Conservation (phyloP, 495 filamentous ascomycete genomes). For the Tuber indicum region DNA sequence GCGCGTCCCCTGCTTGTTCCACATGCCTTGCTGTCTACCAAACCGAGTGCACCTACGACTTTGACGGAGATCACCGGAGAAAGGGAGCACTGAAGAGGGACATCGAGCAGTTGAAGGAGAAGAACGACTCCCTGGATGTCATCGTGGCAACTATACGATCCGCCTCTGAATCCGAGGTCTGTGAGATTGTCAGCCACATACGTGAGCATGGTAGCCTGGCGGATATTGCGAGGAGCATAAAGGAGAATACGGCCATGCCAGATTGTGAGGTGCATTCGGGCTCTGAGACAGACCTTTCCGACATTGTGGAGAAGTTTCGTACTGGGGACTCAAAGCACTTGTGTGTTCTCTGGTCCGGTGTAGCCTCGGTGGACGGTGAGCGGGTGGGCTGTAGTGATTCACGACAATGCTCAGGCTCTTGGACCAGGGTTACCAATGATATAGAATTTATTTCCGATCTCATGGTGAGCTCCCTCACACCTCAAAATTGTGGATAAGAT, state of each 20-base stretch:
- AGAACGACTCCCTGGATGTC: constrained; percentile 44
- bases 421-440: constrained; percentile 60
- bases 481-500: neutral
- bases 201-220: constrained; percentile 43
- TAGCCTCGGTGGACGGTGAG: neutral
- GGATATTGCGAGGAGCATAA: constrained; percentile 44
- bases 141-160: constrained; percentile 46
- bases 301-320: constrained; percentile 39
- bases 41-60: constrained; percentile 49
- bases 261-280: constrained; percentile 26
- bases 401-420: constrained; percentile 44
- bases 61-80: constrained; percentile 47
- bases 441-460: constrained; percentile 55
- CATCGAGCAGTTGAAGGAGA: constrained; percentile 41
- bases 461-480: constrained; percentile 42
- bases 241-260: constrained; percentile 36
- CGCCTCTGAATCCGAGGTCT: constrained; percentile 46
- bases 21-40: constrained; percentile 50
- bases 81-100: constrained; percentile 46
- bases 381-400: neutral
- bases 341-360: neutral
- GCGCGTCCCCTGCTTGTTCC: constrained; percentile 47
- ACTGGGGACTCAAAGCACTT: constrained; percentile 5
- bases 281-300: constrained; percentile 42
- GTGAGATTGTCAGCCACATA: constrained; percentile 46